Base-by-base conservation (phyloP, 148 eudicot genomes). In the Rheum nobile region DNA sequence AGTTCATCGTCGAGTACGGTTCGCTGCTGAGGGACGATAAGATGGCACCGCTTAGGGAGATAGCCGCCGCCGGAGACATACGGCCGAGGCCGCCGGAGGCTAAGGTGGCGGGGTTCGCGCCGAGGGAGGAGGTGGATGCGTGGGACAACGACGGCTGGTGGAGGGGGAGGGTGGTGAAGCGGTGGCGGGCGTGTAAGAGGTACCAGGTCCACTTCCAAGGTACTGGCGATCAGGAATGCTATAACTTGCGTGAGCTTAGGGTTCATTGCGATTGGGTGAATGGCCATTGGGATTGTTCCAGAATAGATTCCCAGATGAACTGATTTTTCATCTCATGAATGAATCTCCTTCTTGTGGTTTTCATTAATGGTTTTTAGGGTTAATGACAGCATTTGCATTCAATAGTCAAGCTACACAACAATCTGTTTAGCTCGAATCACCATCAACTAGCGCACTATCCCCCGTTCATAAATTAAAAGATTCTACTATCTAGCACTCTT, bases 131-230 rank as follows among this genome's bases (percentile, higher is more conserved):
- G 19, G 81, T 79, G 44, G 81, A 79, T 28, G 81, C 63, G 16
- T 79, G 39, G 21, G 78, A 74, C 2, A 79, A 79, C 32, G 78
- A 75, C 9, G 81, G 81, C 10, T 80, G 76, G 82, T 76, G 82
- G 77, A 16, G 69, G 6, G 77, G 77, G n/a, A 43, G 1, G 39
- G 72, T 77, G 9, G 69, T 21, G 5, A 74, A 32, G 70, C 75
- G 35, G 55, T 28, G 13, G 28, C 2, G n/a, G 2, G 48, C 47
- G 61, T 21, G 7, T 11, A 59, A 4, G 34, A 59, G 67, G 67
- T 59, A 59, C 34, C 17, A 59, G 16, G 19, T 59, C 17, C 12
- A 26, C 34, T 59, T 59, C 1, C 5, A 59, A 28, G 67, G 12
- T 10, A 59, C 17, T 28, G 67, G 17, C 16, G 67, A 59, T 2